Base-by-base conservation (phyloP, 2,329 filamentous ascomycete species). In the Apiospora phragmitis region DNA sequence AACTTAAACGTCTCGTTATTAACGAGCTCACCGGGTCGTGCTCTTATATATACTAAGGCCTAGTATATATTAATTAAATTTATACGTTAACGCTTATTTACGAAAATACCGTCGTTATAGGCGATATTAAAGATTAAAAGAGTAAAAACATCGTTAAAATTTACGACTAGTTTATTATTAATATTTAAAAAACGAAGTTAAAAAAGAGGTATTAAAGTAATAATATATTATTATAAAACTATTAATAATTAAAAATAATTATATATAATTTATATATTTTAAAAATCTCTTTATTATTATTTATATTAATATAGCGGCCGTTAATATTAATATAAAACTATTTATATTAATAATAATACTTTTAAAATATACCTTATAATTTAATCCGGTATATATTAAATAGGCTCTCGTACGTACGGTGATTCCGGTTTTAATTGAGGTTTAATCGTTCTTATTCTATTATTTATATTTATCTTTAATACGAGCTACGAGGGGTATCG, bases 21-120 rank as follows among this genome's bases (percentile, higher is more conserved):
- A 3, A 81, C 72, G 24, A 80, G 73, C 75, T 81, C 74, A 18
- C 74, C 76, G 26, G 75, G 76, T 67, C 75, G 73, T 21, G 72
- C 74, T 7, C 78, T 72, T 1, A 72, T 81, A 62, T 75, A 81
- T 35, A 59, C 76, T 16, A 80, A 69, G 65, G 77, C 67, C 45
- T 78, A 65, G 65, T 81, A 80, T 71, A 41, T 78, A 68, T 74
- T 69, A 51, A 70, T 51, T 3, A 80, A 68, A 8, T 77, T 7
- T 43, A 79, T 70, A 21, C 72, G 70, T 71, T 80, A 69, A n/a
- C 72, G 62, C 70, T 79, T 70, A 18, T n/a, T n/a, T n/a, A n/a
- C n/a, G n/a, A n/a, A n/a, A n/a, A n/a, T n/a, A n/a, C n/a, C n/a
- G n/a, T n/a, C n/a, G n/a, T n/a, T n/a, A n/a, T n/a, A n/a, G n/a